These are phyloP conservation scores for Hericium rajendrae DNA, from an alignment of 768 basidiomycete species.

Conservation along the genomic window DNA sequence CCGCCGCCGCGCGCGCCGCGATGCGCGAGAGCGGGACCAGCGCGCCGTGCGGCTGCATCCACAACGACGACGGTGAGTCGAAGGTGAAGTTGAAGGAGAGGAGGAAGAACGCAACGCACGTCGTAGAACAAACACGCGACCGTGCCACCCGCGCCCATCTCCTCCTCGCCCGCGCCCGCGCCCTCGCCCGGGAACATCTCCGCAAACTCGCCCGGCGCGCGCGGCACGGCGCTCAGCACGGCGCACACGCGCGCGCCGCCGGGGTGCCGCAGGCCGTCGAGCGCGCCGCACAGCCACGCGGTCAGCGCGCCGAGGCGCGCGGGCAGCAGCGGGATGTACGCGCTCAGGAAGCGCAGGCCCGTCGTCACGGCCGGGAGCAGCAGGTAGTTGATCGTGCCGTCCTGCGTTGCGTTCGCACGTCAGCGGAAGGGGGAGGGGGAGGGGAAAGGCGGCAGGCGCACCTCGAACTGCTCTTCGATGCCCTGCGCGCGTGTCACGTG, in stretches of 20 bases:
- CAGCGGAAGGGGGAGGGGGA: neutral
- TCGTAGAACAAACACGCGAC: conserved; percentile 9
- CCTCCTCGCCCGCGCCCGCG: conserved; percentile 3
- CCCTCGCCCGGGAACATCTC: neutral
- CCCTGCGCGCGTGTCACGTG: conserved; percentile 51
- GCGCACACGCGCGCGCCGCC: conserved; percentile 52
- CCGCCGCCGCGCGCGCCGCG: conserved; percentile 43
- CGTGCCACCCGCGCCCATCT: conserved; percentile 9
- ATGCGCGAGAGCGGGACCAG: conserved; percentile 36
- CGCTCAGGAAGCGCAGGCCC: conserved; percentile 67
- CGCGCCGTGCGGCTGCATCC: conserved; percentile 4
- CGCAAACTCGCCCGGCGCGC: conserved; percentile 25
- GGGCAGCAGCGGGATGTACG: conserved; percentile 72
- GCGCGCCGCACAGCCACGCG: conserved; percentile 46
- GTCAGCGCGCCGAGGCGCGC: conserved; percentile 63
- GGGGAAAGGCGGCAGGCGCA: conserved; percentile 19
- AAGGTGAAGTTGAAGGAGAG: neutral
- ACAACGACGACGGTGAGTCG: neutral
- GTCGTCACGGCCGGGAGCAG: conserved; percentile 69
- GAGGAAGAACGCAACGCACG: conserved; percentile 4
- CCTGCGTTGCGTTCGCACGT: conserved; percentile 30
- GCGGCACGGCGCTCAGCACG: conserved; percentile 59
- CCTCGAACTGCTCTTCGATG: conserved; percentile 72
- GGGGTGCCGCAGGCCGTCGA: conserved; percentile 51
- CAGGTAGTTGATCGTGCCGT: conserved; percentile 80